Evolutionary conservation across 2,329 filamentous ascomycete genomes (phyloP), one percentile per base, ranked within the genome.

Genomic region (Graphilbum ipis-grandicollis): DNA sequence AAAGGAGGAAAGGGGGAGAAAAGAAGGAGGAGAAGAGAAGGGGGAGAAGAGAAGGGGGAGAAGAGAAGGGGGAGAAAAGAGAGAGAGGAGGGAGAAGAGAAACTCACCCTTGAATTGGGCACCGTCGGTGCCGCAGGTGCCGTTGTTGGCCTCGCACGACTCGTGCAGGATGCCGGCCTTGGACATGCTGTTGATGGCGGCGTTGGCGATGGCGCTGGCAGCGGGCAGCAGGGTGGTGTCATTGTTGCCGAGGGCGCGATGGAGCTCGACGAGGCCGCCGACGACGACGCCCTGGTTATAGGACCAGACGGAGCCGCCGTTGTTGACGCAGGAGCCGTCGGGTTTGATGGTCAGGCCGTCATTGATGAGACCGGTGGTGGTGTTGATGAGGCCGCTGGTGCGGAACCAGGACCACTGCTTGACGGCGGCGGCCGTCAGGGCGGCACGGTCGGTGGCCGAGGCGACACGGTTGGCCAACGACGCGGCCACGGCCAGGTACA

Each of bases 21-120:
- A 31, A 6, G 29, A 28, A 12, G 10, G 10, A 23, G 21, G 6
- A 14, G 10, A 28, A 23, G 15, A 33, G 23, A 6, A 23, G 18
- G 22, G 12, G 9, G 9, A 33, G 32, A 14, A 26, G 5, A 34
- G 21, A 9, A 25, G 25, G 22, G 8, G 12, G 15, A 23, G 8
- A 12, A 23, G 3, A 32, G 4, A 32, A 12, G 31, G 15, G 9
- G n/a, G 14, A 9, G 23, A 19, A 5, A 22, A 7, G 7, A 17
- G 4, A n/a, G 15, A 25, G 21, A 21, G 13, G 13, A 9, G 18
- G 6, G 29, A 19, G 9, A 15, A 18, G 15, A n/a, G 12, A 17
- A 9, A 26, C 32, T 12, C 15, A 41, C 39, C 78, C 51, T 82
- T 83, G 60, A 83, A 83, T 47, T 78, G 71, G 2, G 61, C 57